phyloP scores from a whole-genome alignment of 371 early-diverging fungal genomes.

The Dinochytrium kinnereticum region DNA sequence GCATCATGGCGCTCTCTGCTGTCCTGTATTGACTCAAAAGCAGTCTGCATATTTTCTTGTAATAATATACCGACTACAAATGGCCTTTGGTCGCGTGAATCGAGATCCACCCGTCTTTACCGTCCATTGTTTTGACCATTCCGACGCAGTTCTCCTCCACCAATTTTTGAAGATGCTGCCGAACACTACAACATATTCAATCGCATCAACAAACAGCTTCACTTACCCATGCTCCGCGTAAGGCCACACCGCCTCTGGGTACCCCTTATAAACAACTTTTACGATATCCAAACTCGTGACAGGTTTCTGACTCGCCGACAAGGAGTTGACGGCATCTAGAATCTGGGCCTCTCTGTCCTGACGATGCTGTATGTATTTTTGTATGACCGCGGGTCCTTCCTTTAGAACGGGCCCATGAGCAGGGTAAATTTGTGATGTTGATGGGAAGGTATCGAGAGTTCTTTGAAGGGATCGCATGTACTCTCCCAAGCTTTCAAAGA shows the following conservation, averaged over 20 bases:
- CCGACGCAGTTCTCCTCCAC: slow-evolving; percentile 53
- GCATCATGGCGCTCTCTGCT: too few species aligned
- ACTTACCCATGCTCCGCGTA: slow-evolving; percentile 61
- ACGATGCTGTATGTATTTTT: slow-evolving; percentile 80
- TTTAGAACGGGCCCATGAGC: slow-evolving; percentile 85
- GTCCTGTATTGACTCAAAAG: too few species aligned
- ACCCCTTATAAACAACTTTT: slow-evolving; percentile 63
- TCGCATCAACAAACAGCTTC: neutral
- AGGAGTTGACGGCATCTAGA: slow-evolving; percentile 52
- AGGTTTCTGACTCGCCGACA: neutral
- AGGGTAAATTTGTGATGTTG: slow-evolving; percentile 56
- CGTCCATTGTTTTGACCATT: neutral
- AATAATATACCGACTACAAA: too few species aligned
- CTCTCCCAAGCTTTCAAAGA: slow-evolving; percentile 73
- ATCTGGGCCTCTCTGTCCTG: slow-evolving; percentile 77
- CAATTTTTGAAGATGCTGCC: slow-evolving; percentile 74
- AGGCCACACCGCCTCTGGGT: slow-evolving; percentile 60
- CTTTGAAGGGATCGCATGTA: slow-evolving; percentile 70
- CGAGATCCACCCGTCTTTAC: neutral
- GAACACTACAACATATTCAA: slow-evolving; percentile 52
- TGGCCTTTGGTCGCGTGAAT: too few species aligned
- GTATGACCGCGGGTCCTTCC: slow-evolving; percentile 60
- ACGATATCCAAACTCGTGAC: slow-evolving; percentile 61
- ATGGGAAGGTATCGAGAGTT: slow-evolving; percentile 49
- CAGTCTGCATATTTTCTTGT: too few species aligned